These are phyloP conservation scores for Raffaelea ambrosiae DNA, from an alignment of 2,329 filamentous ascomycete genomes.

Conservation along the genomic window DNA sequence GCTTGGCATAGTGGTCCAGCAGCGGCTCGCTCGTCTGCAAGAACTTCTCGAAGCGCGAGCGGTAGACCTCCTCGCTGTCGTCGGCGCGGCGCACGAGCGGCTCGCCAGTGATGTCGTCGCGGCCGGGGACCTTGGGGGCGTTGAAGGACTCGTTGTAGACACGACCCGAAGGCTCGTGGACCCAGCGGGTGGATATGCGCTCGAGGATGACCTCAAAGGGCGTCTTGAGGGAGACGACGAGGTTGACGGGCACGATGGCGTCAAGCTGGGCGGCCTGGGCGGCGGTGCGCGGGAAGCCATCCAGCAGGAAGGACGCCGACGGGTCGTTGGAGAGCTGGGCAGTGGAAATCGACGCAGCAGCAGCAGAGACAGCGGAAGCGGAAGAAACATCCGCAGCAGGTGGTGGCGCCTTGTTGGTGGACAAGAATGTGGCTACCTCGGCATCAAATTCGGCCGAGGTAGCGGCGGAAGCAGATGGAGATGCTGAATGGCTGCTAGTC, in stretches of 20 bases:
- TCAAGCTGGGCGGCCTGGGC: constrained; percentile 72
- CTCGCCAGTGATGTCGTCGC: constrained; percentile 88
- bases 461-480: not conserved
- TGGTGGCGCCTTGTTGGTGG: too few relatives aligned
- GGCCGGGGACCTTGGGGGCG: constrained; percentile 67
- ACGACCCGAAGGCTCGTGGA: constrained; percentile 82
- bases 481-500: not conserved
- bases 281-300: constrained; percentile 89
- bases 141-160: constrained; percentile 96
- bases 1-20: constrained; percentile 78
- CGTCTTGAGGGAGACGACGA: constrained; percentile 80
- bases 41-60: constrained; percentile 70
- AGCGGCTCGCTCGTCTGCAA: constrained; percentile 78
- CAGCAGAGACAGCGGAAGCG: constrained; percentile 6
- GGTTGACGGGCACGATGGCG: constrained; percentile 81
- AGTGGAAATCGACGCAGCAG: not conserved
- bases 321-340: constrained; percentile 54
- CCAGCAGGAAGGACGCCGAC: constrained; percentile 82
- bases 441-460: constrained; percentile 20
- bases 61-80: constrained; percentile 82
- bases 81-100: constrained; percentile 72
- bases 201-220: constrained; percentile 80
- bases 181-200: constrained; percentile 86
- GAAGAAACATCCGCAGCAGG: too few relatives aligned
- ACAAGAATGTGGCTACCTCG: constrained; percentile 13